Evolutionary conservation across 306 rosid genomes (phyloP).

Genomic region (Cucurbita moschata): DNA sequence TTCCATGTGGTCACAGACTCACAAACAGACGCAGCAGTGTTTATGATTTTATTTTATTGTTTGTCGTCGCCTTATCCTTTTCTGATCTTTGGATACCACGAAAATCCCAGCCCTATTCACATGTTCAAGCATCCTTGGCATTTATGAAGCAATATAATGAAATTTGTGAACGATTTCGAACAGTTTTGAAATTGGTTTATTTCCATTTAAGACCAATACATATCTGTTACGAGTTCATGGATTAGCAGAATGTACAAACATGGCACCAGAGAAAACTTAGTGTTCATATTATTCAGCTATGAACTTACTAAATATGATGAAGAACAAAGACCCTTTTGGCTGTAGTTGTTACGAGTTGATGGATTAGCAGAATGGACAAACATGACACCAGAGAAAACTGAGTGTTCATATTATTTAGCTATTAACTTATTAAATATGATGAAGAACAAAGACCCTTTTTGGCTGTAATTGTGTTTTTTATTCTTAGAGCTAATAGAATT

Average conservation of each 20-base stretch:
- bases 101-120: not conserved
- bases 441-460: not conserved
- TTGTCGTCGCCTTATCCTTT: not conserved
- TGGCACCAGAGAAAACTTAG: not conserved
- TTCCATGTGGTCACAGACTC: not conserved
- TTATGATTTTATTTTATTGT: not conserved
- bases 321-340: not conserved
- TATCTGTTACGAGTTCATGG: not conserved
- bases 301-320: not conserved
- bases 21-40: not conserved
- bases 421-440: not conserved
- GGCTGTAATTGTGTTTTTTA: not conserved
- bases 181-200: not conserved
- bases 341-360: not conserved
- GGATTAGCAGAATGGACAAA: not conserved
- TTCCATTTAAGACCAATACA: not conserved
- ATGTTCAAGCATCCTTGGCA: not conserved
- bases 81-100: not conserved
- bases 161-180: not conserved
- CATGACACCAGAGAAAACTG: not conserved
- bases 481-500: constrained; percentile 3
- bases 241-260: not conserved
- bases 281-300: not conserved
- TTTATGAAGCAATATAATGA: not conserved
- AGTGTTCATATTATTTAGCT: not conserved